Conservation (phyloP, 169 alveolate species). For the Plasmodium coatneyi region DNA sequence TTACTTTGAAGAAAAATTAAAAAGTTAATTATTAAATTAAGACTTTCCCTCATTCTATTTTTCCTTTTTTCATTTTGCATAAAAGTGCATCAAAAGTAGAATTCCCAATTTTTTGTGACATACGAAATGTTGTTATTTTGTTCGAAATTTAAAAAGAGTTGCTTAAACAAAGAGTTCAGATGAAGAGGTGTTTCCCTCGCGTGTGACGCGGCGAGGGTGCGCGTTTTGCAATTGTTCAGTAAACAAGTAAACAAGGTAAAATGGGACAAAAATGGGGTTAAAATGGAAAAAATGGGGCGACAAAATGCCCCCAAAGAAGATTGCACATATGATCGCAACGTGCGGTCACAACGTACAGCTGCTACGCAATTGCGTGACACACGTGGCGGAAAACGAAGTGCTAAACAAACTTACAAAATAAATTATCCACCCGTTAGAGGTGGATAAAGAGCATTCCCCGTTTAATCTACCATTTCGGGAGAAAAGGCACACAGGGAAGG, state of each 20-base stretch:
- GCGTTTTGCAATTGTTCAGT: not conserved
- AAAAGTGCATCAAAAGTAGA: slow-evolving; percentile 6
- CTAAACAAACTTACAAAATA: not conserved
- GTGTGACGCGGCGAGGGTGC: not conserved
- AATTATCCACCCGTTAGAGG: not conserved
- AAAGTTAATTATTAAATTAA: slow-evolving; percentile 11
- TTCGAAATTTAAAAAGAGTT: not conserved
- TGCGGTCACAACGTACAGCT: not conserved
- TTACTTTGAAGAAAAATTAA: slow-evolving; percentile 54
- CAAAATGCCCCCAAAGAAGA: not conserved
- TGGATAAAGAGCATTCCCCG: not conserved
- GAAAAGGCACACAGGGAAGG: not conserved
- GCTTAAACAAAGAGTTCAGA: not conserved
- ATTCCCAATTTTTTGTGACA: not conserved
- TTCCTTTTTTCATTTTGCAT: not conserved
- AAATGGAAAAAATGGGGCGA: not conserved
- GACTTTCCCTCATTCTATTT: not conserved
- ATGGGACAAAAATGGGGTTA: not conserved
- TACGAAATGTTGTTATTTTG: not conserved
- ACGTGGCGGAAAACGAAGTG: not conserved
- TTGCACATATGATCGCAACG: not conserved
- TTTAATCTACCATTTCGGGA: not conserved
- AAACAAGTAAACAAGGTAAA: not conserved
- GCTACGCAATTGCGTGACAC: not conserved
- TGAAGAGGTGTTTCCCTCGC: not conserved